These are phyloP conservation scores for Paramecium sexaurelia DNA, from an alignment of 73 alveolate genomes.

Conservation along the genomic window DNA sequence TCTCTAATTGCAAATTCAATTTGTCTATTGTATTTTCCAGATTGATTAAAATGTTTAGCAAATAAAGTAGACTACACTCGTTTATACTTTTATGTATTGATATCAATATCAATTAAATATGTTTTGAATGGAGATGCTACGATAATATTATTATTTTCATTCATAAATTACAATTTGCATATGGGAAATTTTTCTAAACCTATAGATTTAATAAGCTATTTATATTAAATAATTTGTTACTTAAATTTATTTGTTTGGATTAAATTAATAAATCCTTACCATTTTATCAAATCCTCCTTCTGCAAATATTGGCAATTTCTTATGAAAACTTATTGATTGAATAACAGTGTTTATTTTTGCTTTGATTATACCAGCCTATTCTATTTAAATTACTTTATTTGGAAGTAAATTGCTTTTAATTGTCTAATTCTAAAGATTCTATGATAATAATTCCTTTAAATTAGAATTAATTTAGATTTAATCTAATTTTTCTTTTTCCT, in stretches of 20 bases:
- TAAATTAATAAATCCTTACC: conserved; percentile 3
- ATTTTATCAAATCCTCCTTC: conserved; percentile 36
- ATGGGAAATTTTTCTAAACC: conserved; percentile 36
- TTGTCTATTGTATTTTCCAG: conserved; percentile 49
- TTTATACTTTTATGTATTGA: background rate
- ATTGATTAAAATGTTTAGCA: background rate
- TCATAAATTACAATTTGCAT: conserved; percentile 11
- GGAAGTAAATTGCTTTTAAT: background rate
- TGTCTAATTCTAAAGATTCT: conserved; percentile 21
- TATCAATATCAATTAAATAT: background rate
- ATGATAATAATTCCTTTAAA: conserved; percentile 49
- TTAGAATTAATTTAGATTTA: background rate
- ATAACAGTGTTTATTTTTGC: background rate
- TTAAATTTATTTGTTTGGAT: conserved; percentile 14
- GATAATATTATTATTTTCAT: background rate
- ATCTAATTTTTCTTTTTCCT: background rate
- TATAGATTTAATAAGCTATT: background rate
- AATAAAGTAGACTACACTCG: background rate
- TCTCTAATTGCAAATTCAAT: conserved; percentile 53
- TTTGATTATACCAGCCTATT: conserved; percentile 44
- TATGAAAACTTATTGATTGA: conserved; percentile 4
- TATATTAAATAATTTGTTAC: background rate
- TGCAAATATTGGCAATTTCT: conserved; percentile 48
- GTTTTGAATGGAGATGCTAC: conserved; percentile 8
- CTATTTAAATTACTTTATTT: conserved; percentile 43